Evolutionary conservation across 306 rosid species (phyloP), one percentile per base, ranked within the genome.

Genomic region (Argentina anserina): DNA sequence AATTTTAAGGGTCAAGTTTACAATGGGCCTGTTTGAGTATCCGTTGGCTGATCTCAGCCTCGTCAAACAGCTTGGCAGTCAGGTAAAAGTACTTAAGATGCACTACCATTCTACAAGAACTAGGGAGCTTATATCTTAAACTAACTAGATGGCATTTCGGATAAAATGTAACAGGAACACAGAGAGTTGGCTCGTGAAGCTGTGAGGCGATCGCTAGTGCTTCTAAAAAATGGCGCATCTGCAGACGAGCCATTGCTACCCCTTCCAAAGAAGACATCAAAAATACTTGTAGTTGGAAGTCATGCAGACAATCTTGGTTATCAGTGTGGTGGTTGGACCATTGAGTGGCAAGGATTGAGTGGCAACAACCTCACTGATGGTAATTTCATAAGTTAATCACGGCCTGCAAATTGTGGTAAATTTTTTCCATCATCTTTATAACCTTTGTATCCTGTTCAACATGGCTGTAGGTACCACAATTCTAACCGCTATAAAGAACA

Each of bases 261-360:
- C 5, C 81, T 83, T 55, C 75, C 79, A 13, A 83, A 79, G 65
- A 83, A 71, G 60, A 42, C 76, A 1, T 31, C 41, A 18, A 83
- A 83, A 56, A 75, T 83, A 34, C 79, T 83, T 25, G 83, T 83
- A 9, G 81, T 79, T 3, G 86, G 84, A 2, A 71, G 66, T 67
- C 86, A 83, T 72, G 86, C 86, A 23, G 46, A 83, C 41, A 76
- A 83, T 72, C 75, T 83, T 63, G 86, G 86, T 6, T 40, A 61
- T 62, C 86, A 79, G 63, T 83, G 84, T 39, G 86, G 84, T 15
- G 86, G 86, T 58, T 83, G 86, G 86, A 83, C 86, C 13, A 79
- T 79, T 2, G 79, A 75, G 15, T 83, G 84, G 86, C 78, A 79
- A 17, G 81, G 83, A 25, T 1, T 72, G 20, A 65, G 73, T 56